Evolutionary conservation across 116 monocot genomes (phyloP).

Genomic region (Cymodocea nodosa): DNA sequence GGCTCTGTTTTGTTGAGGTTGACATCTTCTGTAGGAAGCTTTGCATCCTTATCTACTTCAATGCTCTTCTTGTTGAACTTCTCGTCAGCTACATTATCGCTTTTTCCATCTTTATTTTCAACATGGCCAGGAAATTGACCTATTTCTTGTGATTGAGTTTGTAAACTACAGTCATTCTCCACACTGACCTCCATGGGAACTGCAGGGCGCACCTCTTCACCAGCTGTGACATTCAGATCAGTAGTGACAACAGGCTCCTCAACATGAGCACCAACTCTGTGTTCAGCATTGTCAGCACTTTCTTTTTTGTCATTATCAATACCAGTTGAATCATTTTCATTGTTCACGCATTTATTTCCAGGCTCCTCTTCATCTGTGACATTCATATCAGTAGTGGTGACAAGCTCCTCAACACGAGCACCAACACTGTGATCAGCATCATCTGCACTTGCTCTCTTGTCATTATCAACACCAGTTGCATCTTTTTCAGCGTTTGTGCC

Average conservation of each 20-base stretch:
- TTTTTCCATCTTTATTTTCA: not conserved
- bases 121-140: not conserved
- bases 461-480: slow-evolving; percentile 2
- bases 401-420: slow-evolving; percentile 3
- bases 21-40: slow-evolving; percentile 27
- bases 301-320: not conserved
- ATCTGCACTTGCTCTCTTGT: not conserved
- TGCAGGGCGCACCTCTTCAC: slow-evolving; percentile 7
- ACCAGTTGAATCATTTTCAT: slow-evolving; percentile 1
- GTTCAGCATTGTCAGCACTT: not conserved
- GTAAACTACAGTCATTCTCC: not conserved
- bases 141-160: not conserved
- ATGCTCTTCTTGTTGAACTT: not conserved
- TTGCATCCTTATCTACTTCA: slow-evolving; percentile 1
- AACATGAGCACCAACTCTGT: slow-evolving; percentile 6
- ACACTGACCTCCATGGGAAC: not conserved
- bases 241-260: not conserved
- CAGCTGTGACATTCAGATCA: slow-evolving; percentile 9
- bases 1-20: slow-evolving; percentile 15
- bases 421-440: slow-evolving; percentile 12
- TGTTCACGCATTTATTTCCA: not conserved
- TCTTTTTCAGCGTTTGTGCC: slow-evolving; percentile 8
- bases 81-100: not conserved
- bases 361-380: not conserved
- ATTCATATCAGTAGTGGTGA: slow-evolving; percentile 5